Evolutionary conservation across 2,329 filamentous ascomycete species (phyloP), one percentile per base, ranked within the genome.

Genomic region (Cercospora janseana): DNA sequence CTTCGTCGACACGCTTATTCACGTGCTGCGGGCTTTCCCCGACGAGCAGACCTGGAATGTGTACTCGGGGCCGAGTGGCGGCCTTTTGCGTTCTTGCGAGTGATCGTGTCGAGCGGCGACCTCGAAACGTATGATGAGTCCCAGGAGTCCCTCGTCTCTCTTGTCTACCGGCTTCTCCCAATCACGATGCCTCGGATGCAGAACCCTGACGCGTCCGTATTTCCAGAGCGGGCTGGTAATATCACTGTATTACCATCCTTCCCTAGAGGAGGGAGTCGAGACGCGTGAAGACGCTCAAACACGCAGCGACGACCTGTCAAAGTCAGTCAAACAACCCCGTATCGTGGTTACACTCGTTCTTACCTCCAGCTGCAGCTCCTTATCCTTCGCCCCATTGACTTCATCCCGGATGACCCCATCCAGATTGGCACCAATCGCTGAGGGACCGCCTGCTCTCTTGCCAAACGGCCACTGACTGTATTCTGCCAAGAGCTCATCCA

Each of bases 381-480:
- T 94, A 62, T 97, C 92, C 71, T 94, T 95, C 66, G 80, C 81
- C 56, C 82, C 86, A 71, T 85, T 87, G 60, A 95, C 79, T 71
- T 98, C 93, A 72, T 96, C 92, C 53, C 80, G 77, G 63, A 97
- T 85, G 23, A 90, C 83, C 69, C 93, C 87, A 38, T 89, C 88
- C 66, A 98, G 72, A 68, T 98, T 98, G 59, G 92, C 90, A 40
- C 90, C 93, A 48, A 97, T 90, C 24, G 90, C 90, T 58, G 89
- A 82, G 26, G 83, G 82, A 21, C 88, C 87, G 32, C 81, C 82
- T 4, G 80, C 66, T 72, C 91, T 87, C 73, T 85, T 86, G 46
- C 85, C 90, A 74, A 98, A 98, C 0, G 93, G 93, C 86, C 87
- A 98, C 75, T 97, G 93, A 64, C 89, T 95, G 72, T 96, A 98